phyloP scores from a whole-genome alignment of 73 alveolate species.

The Tetrahymena borealis region DNA sequence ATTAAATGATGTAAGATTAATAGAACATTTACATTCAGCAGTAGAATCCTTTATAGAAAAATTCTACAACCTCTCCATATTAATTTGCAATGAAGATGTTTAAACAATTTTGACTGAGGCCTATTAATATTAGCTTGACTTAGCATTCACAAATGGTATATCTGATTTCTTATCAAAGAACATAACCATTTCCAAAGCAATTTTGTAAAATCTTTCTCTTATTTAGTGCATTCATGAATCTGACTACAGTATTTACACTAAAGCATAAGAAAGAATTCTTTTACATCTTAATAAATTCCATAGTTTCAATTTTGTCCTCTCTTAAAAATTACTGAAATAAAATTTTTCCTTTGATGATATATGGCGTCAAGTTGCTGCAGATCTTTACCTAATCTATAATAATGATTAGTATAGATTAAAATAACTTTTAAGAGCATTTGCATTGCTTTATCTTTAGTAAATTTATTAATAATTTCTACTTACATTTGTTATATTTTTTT shows the following conservation, averaged over 20 bases:
- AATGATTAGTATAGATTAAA: not conserved
- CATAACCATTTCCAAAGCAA: not conserved
- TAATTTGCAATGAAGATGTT: not conserved
- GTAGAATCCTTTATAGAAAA: not conserved
- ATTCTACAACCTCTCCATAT: not conserved
- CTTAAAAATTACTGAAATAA: not conserved
- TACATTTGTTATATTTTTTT: not conserved
- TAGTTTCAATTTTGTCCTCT: not conserved
- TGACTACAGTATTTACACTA: not conserved
- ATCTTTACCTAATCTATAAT: not conserved
- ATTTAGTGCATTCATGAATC: not conserved
- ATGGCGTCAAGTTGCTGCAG: not conserved
- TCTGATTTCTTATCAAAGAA: not conserved
- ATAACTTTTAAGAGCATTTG: not conserved
- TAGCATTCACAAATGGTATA: not conserved
- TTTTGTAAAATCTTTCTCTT: not conserved
- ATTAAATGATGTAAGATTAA: not conserved
- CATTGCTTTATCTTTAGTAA: not conserved
- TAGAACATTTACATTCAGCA: not conserved
- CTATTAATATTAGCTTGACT: not conserved
- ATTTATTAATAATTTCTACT: not conserved
- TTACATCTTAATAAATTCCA: not conserved
- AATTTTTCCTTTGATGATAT: not conserved
- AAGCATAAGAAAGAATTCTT: not conserved
- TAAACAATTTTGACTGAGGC: not conserved